Evolutionary conservation across 345 rosid species (phyloP).

Genomic region (Draba incana): DNA sequence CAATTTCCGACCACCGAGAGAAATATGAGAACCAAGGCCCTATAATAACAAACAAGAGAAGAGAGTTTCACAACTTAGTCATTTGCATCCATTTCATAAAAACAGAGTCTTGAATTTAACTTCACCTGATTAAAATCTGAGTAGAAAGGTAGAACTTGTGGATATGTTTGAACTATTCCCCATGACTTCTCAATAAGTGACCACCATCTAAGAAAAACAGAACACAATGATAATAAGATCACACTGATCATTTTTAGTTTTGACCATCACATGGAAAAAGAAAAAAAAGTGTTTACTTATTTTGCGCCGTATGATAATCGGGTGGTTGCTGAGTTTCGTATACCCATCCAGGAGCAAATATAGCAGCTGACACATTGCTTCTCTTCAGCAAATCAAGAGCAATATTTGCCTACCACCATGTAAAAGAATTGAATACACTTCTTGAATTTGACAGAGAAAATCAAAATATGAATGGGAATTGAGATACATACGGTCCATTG

Average conservation of each 20-base stretch:
- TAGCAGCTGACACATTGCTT: conserved; percentile 70
- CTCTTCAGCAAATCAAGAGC: conserved; percentile 76
- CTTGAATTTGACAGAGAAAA: background rate
- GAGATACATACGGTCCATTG: conserved; percentile 60
- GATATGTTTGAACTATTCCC: conserved; percentile 63
- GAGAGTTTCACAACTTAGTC: conserved; percentile 12
- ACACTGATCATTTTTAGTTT: background rate
- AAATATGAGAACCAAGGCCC: conserved; percentile 74
- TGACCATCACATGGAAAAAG: background rate
- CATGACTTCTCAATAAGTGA: conserved; percentile 75
- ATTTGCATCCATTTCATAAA: background rate
- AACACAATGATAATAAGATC: conserved; percentile 22
- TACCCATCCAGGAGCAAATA: conserved; percentile 95
- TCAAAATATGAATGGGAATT: background rate
- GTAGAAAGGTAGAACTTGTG: conserved; percentile 64
- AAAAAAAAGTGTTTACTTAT: conserved; percentile 51
- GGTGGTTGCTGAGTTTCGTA: conserved; percentile 72
- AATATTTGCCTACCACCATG: conserved; percentile 56
- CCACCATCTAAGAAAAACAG: conserved; percentile 69
- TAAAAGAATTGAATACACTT: background rate
- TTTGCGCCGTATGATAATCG: conserved; percentile 75
- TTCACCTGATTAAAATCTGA: conserved; percentile 74
- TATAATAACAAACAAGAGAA: conserved; percentile 33
- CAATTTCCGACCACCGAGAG: conserved; percentile 50
- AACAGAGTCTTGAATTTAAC: conserved; percentile 1